Base-by-base conservation (phyloP, 225 moss, liverwort and hornwort genomes). In the Sphagnum tenellum region DNA sequence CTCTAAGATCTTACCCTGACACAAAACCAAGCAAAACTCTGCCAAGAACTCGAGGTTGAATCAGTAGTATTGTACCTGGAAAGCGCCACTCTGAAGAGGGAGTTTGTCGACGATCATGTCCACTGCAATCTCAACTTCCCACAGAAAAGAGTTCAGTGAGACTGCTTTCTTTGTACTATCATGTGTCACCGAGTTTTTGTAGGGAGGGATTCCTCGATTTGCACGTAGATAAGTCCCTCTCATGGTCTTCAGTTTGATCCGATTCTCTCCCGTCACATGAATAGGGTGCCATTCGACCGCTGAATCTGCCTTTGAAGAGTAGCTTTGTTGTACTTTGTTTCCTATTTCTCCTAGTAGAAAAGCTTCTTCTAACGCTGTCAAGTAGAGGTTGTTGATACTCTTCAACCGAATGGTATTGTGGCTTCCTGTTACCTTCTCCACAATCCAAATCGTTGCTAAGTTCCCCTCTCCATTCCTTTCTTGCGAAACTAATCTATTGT, bases 171-270 rank as follows among this genome's bases (percentile, higher is more conserved):
- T 56, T 48, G 94, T 91, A 13, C 88, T 66, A 59, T 95, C 94
- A 59, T 95, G 94, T 52, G 94, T 95, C 7, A 95, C 88, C 0
- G 89, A 84, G 65, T 82, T 80, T 60, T 89, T 84, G 73, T 88
- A 95, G 0, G 94, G 91, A n/a, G 89, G 89, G 48, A 88, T 3
- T 9, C 89, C 91, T 11, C 81, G 80, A 54, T 86, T 86, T 45
- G 82, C 86, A 53, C 86, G 79, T 8, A 86, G 82, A 63, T 46
- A 86, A 53, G 79, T 79, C 13, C 82, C 82, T 52, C 7, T 52
- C 65, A 69, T 75, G 49, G 82, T 77, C 69, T 67, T 82, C 69
- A 86, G 60, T 71, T 73, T 82, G 53, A 82, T 71, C 5, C 53
- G 45, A 60, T 47, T 52, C 44, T 77, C 66, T 49, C 76, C 79